Evolutionary conservation across 805 yeast species (phyloP), one percentile per base, ranked within the genome.

Genomic region (Pichia manshurica): DNA sequence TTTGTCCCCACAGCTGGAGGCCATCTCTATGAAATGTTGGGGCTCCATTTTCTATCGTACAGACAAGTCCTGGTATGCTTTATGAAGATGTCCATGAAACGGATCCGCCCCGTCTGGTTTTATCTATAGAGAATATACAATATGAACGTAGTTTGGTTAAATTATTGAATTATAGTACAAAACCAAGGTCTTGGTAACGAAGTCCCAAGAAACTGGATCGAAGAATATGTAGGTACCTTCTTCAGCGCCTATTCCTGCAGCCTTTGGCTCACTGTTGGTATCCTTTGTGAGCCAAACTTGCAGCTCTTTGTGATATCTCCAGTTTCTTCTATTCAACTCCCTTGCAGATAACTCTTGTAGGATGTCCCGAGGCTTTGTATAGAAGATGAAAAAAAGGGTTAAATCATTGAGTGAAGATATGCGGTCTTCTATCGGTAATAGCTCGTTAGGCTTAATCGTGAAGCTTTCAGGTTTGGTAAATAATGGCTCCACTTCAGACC

Each of bases 251-350:
- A 86, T 91, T 33, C 83, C 84, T 31, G 84, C 78, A 50, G 88
- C 87, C 15, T 87, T 78, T 32, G 54, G 45, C 64, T 91, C 98
- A 52, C 82, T 81, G 57, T 80, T 79, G 25, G 95, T 86, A 59
- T 89, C 96, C 65, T 93, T 93, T 12, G 99, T 93, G 50, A 93
- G 70, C 99, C 99, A 93, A 44, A 93, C 89, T 69, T 90, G 95
- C 48, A 93, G 76, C 52, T 88, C 96, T 68, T 89, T 91, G 68
- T 93, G 99, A 61, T 87, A 93, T 56, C 98, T 78, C 99, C 99
- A 93, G 67, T 91, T 93, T 58, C 99, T 76, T 53, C 81, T 81
- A 58, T 88, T 87, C 56, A 93, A 75, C 64, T 91, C 98, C 50
- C 91, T 74, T 5, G 97, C 95, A 4, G 95, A 95, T 48, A 89